Evolutionary conservation across 2,329 filamentous ascomycete species (phyloP).

Genomic region (Apiospora aurea): DNA sequence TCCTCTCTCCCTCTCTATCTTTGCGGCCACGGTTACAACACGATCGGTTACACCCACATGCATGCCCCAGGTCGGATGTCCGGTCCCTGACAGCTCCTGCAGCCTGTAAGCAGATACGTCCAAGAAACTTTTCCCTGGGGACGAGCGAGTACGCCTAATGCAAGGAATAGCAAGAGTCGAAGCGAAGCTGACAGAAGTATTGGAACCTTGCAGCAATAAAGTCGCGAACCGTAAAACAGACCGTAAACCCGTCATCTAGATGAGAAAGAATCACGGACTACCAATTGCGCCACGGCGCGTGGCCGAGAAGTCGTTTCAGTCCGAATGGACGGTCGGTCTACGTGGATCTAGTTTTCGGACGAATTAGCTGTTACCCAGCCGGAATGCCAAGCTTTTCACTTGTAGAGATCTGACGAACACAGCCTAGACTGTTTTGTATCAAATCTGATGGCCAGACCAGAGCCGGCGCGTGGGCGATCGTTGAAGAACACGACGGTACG

Average conservation of each 20-base stretch:
- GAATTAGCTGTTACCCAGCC: not conserved
- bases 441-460: not conserved
- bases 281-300: constrained; percentile 13
- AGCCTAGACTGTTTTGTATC: not conserved
- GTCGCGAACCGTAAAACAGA: not conserved
- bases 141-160: not conserved
- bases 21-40: not conserved
- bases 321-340: not conserved
- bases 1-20: not conserved
- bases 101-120: constrained; percentile 5
- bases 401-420: not conserved
- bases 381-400: not conserved
- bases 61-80: constrained; percentile 13
- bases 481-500: not conserved
- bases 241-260: not conserved
- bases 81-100: constrained; percentile 12
- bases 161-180: not conserved
- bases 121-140: constrained; percentile 12
- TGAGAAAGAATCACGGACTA: not conserved
- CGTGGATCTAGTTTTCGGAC: not conserved
- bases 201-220: not conserved
- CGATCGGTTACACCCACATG: not conserved
- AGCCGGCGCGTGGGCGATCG: not conserved
- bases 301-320: constrained; percentile 1
- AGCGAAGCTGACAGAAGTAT: not conserved